phyloP scores from a whole-genome alignment of 164 flowering plant species.

The Umbellularia californica region DNA sequence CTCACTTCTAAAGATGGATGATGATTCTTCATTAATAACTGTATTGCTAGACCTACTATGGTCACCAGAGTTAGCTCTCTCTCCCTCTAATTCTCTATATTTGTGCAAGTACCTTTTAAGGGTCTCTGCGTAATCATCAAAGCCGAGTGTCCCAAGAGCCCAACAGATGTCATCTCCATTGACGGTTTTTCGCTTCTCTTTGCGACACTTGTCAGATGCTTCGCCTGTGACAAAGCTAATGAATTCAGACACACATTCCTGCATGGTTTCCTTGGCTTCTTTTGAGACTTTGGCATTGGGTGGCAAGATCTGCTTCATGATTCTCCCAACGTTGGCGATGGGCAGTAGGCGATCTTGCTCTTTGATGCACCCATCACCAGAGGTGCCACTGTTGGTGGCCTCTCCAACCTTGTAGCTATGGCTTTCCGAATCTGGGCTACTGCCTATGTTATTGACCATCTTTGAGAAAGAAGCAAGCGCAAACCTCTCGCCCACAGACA shows the following conservation, averaged over 20 bases:
- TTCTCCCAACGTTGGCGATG: conserved; percentile 69
- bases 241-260: conserved; percentile 77
- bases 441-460: conserved; percentile 33
- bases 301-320: conserved; percentile 72
- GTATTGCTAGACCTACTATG: background rate
- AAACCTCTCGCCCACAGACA: conserved; percentile 1
- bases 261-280: conserved; percentile 78
- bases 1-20: conserved; percentile 10
- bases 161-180: conserved; percentile 71
- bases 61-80: conserved; percentile 19
- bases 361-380: conserved; percentile 30
- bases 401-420: conserved; percentile 13
- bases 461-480: background rate
- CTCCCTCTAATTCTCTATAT: conserved; percentile 55
- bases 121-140: conserved; percentile 60
- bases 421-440: conserved; percentile 18
- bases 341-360: conserved; percentile 71
- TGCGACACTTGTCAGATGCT: conserved; percentile 67
- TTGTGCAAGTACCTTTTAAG: conserved; percentile 49
- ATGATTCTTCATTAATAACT: background rate
- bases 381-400: conserved; percentile 10
- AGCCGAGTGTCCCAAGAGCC: conserved; percentile 56
- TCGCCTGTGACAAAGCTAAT: conserved; percentile 79
- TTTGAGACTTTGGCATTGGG: conserved; percentile 67
- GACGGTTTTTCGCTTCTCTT: conserved; percentile 71